Evolutionary conservation across 1,284 basidiomycete species (phyloP).

Genomic region (Phlebopus sp.): DNA sequence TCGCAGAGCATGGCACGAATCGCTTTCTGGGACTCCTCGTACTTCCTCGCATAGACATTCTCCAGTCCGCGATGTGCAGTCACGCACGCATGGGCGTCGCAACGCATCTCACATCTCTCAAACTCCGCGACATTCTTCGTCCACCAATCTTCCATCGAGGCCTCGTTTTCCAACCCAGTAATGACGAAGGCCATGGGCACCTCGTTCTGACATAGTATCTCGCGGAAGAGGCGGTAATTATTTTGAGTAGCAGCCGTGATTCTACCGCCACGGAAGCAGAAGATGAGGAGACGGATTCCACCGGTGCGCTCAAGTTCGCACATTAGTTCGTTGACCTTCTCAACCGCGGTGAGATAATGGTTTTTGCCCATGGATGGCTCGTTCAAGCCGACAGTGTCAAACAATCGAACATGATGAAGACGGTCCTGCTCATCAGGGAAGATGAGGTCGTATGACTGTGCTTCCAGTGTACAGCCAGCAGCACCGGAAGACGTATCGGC

Average conservation of each 20-base stretch:
- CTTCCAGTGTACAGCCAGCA: conserved; percentile 18
- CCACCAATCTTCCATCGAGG: conserved; percentile 26
- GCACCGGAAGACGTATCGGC: conserved; percentile 16
- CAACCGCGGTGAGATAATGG: conserved; percentile 30
- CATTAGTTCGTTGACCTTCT: conserved; percentile 34
- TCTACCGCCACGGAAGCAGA: conserved; percentile 33
- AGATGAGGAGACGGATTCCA: conserved; percentile 37
- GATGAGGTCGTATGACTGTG: conserved; percentile 17
- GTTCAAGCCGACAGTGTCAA: conserved; percentile 37
- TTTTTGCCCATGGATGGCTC: conserved; percentile 27
- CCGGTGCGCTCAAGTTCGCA: conserved; percentile 27
- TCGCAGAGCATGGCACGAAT: conserved; percentile 21
- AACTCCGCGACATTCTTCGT: conserved; percentile 11
- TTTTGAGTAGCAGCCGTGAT: conserved; percentile 30
- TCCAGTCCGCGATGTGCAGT: conserved; percentile 22
- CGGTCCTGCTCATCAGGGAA: conserved; percentile 11
- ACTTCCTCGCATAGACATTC: conserved; percentile 9
- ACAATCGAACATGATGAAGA: conserved; percentile 19
- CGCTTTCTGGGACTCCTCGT: conserved; percentile 19
- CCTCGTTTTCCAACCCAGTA: conserved; percentile 35
- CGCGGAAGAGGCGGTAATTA: conserved; percentile 35
- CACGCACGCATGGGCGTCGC: conserved; percentile 23
- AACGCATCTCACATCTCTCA: conserved; percentile 15
- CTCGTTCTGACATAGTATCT: conserved; percentile 30
- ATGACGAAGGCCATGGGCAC: conserved; percentile 36